Base-by-base conservation (phyloP, 805 yeast species). In the Starmerella geochares region DNA sequence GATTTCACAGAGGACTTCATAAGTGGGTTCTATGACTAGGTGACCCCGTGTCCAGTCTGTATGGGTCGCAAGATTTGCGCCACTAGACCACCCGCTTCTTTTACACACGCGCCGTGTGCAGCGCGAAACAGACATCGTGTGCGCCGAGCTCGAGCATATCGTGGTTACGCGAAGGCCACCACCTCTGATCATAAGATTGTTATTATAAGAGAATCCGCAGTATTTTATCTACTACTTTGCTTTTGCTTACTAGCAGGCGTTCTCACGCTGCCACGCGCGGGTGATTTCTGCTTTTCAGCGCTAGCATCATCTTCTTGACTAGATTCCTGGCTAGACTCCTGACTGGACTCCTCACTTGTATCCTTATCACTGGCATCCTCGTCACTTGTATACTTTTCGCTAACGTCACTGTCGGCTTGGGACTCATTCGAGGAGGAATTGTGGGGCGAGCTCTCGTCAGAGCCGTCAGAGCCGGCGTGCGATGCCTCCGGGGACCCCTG, bases 1-100 rank as follows among this genome's bases (percentile, higher is more conserved):
- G 54, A 55, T 0, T 54, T 62, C 2, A 86, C 95, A 0, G 90
- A 76, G 52, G 78, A 60, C 16, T 80, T 76, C 57, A 67, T 67
- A n/a, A 67, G 68, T 16, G 75, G 68, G 42, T 53, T 77, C 9
- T 64, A 59, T 29, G 25, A 29, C 11, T 48, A 14, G 24, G 14
- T 14, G 7, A 31, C 17, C 29, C 29, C 29, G 8, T 8, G 10
- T 27, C 8, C 29, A 8, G 29, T 27, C 29, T n/a, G n/a, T n/a
- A n/a, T n/a, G n/a, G n/a, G n/a, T n/a, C n/a, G n/a, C n/a, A n/a
- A n/a, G n/a, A n/a, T n/a, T n/a, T n/a, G n/a, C n/a, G n/a, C n/a
- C n/a, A n/a, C n/a, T n/a, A n/a, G n/a, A n/a, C n/a, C n/a, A n/a
- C n/a, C n/a, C n/a, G n/a, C n/a, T n/a, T n/a, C n/a, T n/a, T n/a